Conservation (phyloP, 192 early-diverging fungal species). For the Coemansia sp. region DNA sequence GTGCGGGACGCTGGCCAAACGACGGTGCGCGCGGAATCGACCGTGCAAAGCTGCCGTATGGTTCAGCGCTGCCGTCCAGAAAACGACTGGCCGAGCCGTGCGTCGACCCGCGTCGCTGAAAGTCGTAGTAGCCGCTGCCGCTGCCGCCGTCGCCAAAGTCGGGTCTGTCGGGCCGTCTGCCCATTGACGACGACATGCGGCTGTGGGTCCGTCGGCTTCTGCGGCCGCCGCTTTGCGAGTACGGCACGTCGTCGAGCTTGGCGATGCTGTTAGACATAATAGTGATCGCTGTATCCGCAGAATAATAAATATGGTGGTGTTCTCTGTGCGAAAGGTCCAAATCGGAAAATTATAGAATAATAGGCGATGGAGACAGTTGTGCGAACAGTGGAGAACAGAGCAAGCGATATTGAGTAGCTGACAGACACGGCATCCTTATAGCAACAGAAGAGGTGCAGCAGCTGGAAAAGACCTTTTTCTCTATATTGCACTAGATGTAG, state of each 20-base stretch:
- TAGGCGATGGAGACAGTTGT: not conserved
- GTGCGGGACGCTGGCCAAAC: conserved; percentile 15
- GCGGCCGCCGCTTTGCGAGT: conserved; percentile 1
- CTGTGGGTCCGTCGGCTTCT: conserved; percentile 8
- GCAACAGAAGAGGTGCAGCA: not conserved
- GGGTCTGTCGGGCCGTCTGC: conserved; percentile 19
- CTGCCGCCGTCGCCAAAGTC: conserved; percentile 13
- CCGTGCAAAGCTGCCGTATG: conserved; percentile 11
- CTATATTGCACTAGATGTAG: not conserved
- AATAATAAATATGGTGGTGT: not conserved
- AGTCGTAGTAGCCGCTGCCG: conserved; percentile 28
- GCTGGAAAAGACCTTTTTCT: not conserved
- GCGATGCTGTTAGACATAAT: conserved; percentile 5
- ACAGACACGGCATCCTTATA: not conserved
- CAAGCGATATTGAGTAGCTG: not conserved
- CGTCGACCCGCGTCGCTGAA: conserved; percentile 21
- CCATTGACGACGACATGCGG: conserved; percentile 16
- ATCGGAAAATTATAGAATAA: not conserved
- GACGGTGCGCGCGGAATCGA: conserved; percentile 31
- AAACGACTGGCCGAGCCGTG: conserved; percentile 5
- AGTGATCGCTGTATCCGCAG: conserved; percentile 10
- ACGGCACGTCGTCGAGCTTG: not conserved
- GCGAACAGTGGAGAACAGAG: not conserved
- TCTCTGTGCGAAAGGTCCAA: not conserved
- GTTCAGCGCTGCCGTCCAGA: conserved; percentile 5